Base-by-base conservation (phyloP, 2,329 filamentous ascomycete genomes). In the Talaromyces islandicus region DNA sequence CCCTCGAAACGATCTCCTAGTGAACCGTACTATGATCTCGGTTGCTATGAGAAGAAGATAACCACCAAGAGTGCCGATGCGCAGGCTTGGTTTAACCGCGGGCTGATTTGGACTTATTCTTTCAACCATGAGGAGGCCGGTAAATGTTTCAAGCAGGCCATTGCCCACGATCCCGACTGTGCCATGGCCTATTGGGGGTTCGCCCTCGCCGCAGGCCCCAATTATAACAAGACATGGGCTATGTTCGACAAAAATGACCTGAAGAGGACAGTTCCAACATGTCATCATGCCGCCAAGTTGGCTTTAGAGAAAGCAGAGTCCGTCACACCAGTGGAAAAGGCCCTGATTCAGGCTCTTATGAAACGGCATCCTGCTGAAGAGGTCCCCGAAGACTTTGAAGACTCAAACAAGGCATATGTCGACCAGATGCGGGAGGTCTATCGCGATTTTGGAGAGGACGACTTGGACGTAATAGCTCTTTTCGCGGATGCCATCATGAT, bases 401-500 rank as follows among this genome's bases (percentile, higher is more conserved):
- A 74, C 10, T 82, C 81, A 77, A 88, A 88, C 62, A 67, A 75
- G 50, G 73, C 72, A 1, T 90, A 89, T 68, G 86, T 85, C 0
- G 72, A 80, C 25, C 85, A 83, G 1, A 89, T 88, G 86, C 69
- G 71, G 46, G 64, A 66, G 1, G 84, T 84, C 0, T 86, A 88
- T 66, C 54, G 68, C 12, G 64, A 73, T 2, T 87, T 83, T 65
- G 66, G 77, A 12, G n/a, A 46, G 12, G 41, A 46, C 0, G 73
- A 88, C 67, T 75, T 88, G 2, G 86, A 90, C 63, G 79, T 89
- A 17, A 81, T 82, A 2, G 76, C 83, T 1, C 73, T 90, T 0
- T 89, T 84, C 64, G 85, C 84, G 1, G 88, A 88, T 65, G 79
- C 85, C 0, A 69, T 88, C 53, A 87, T 88, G 82, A 87, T 86